These are phyloP conservation scores for Pseudogymnoascus sp. DNA, from an alignment of 2,329 filamentous ascomycete genomes.

Conservation along the genomic window DNA sequence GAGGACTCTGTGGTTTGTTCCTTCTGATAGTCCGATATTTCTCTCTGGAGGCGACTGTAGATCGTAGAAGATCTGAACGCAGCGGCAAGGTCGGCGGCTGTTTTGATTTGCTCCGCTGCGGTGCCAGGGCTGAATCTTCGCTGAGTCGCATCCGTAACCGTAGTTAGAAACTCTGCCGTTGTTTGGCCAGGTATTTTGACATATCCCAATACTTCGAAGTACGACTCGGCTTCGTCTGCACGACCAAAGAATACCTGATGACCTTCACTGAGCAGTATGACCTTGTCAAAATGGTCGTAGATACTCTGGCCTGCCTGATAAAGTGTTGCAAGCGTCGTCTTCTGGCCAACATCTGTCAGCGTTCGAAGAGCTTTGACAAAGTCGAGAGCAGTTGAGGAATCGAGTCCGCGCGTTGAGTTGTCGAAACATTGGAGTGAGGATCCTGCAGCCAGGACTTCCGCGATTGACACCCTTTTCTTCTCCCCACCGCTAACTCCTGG, in stretches of 20 bases:
- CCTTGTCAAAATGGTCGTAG: constrained; percentile 73
- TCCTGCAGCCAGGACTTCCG: constrained; percentile 71
- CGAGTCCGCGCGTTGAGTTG: constrained; percentile 62
- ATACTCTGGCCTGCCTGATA: constrained; percentile 83
- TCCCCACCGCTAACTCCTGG: constrained; percentile 75
- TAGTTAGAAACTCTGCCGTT: constrained; percentile 73
- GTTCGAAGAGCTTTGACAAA: constrained; percentile 64
- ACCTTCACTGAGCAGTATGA: constrained; percentile 70
- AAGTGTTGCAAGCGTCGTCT: constrained; percentile 75
- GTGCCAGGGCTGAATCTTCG: constrained; percentile 30
- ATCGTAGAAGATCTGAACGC: too few relatives aligned
- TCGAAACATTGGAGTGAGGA: constrained; percentile 69
- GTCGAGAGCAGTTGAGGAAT: constrained; percentile 59
- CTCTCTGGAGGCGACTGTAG: too few relatives aligned
- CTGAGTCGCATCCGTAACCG: constrained; percentile 77
- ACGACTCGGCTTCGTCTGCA: constrained; percentile 54
- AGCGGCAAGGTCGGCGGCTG: too few relatives aligned
- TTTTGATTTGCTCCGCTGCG: too few relatives aligned
- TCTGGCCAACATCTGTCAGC: constrained; percentile 76
- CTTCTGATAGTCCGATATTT: too few relatives aligned
- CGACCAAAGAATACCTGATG: constrained; percentile 71
- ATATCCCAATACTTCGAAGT: constrained; percentile 73
- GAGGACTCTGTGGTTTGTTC: too few relatives aligned
- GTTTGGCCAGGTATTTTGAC: constrained; percentile 68
- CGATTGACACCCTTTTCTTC: constrained; percentile 72